Evolutionary conservation across 352 stramenopile species (phyloP).

Genomic region (Halophytophthora batemanensis): DNA sequence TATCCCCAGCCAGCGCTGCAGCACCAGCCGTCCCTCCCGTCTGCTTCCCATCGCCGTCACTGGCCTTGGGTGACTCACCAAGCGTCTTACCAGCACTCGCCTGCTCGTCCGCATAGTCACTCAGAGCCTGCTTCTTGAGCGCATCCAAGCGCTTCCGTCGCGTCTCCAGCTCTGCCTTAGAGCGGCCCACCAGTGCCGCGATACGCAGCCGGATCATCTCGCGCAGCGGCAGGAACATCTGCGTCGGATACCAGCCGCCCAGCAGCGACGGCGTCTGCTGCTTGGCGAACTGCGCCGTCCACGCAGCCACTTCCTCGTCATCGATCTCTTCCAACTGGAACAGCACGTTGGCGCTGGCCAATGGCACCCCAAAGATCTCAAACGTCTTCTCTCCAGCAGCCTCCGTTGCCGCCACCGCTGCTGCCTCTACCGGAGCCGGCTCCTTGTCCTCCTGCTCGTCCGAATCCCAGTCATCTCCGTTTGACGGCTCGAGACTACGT

Average conservation of each 20-base stretch:
- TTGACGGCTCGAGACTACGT: constrained; percentile 13
- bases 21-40: background rate
- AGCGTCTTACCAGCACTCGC: constrained; percentile 12
- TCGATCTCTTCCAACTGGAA: constrained; percentile 78
- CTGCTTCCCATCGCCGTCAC: constrained; percentile 3
- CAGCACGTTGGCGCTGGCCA: constrained; percentile 67
- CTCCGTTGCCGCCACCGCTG: background rate
- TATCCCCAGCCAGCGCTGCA: constrained; percentile 6
- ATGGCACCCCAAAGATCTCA: constrained; percentile 72
- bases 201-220: constrained; percentile 79
- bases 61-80: constrained; percentile 20
- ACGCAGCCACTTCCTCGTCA: constrained; percentile 54
- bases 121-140: constrained; percentile 72
- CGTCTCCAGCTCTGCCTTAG: constrained; percentile 63
- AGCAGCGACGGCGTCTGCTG: constrained; percentile 51
- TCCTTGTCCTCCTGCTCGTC: constrained; percentile 35
- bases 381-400: constrained; percentile 32
- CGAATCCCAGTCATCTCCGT: constrained; percentile 40
- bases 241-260: constrained; percentile 72
- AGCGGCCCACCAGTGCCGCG: constrained; percentile 63
- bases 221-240: constrained; percentile 76
- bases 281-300: constrained; percentile 46
- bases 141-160: constrained; percentile 60
- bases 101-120: constrained; percentile 52
- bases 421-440: background rate